These are phyloP conservation scores for Rubroboletus satanas DNA, from an alignment of 768 basidiomycete genomes.

Conservation along the genomic window DNA sequence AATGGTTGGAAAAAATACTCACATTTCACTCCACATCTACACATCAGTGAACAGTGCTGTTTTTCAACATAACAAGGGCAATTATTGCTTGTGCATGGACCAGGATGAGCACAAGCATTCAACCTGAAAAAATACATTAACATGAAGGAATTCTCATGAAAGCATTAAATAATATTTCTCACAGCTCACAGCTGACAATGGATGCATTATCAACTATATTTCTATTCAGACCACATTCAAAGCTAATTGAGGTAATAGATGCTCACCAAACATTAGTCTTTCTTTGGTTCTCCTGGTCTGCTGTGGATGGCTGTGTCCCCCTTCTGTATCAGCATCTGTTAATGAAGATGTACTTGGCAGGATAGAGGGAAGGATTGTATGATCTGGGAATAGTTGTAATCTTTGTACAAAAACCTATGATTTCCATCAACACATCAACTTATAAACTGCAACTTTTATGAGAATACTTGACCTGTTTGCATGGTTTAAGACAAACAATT, in stretches of 20 bases:
- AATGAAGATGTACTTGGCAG: not conserved
- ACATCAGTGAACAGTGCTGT: slow-evolving; percentile 45
- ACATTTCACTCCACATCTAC: slow-evolving; percentile 46
- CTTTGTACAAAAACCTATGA: slow-evolving; percentile 20
- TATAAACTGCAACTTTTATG: not conserved
- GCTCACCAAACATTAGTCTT: slow-evolving; percentile 17
- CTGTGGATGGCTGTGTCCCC: not conserved
- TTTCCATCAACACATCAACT: not conserved
- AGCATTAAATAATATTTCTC: not conserved
- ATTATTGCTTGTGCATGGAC: slow-evolving; percentile 38
- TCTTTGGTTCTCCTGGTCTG: slow-evolving; percentile 3
- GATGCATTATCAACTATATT: slow-evolving; percentile 9
- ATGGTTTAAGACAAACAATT: slow-evolving; percentile 44
- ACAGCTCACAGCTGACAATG: slow-evolving; percentile 1
- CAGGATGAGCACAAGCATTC: slow-evolving; percentile 44
- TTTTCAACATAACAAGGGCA: slow-evolving; percentile 41
- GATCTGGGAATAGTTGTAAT: slow-evolving; percentile 16
- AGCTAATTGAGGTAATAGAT: not conserved
- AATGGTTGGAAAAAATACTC: slow-evolving; percentile 9
- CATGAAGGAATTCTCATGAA: not conserved
- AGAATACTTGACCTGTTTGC: slow-evolving; percentile 37
- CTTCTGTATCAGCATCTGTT: not conserved
- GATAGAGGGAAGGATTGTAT: slow-evolving; percentile 15
- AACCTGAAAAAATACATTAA: slow-evolving; percentile 18
- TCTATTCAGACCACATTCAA: not conserved